These are phyloP conservation scores for Talaromyces verruculosus DNA, from an alignment of 2,329 filamentous ascomycete genomes.

Conservation along the genomic window DNA sequence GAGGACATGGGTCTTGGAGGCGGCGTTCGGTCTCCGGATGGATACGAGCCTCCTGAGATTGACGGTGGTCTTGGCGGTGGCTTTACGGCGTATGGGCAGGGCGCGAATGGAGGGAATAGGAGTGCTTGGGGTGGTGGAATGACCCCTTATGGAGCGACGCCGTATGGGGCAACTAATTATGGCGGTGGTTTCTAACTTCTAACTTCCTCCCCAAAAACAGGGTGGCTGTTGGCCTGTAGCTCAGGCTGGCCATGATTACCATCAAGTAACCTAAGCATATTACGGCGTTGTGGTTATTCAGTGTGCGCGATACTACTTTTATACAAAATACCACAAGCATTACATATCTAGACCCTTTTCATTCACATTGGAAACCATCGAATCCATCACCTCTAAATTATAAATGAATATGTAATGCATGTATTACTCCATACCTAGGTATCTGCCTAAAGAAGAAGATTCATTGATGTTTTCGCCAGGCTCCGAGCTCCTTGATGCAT, in stretches of 20 bases:
- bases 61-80: constrained; percentile 39
- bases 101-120: constrained; percentile 47
- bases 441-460: background rate
- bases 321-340: background rate
- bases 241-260: background rate
- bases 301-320: background rate
- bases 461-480: background rate
- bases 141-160: constrained; percentile 61
- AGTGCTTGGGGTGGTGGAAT: constrained; percentile 66
- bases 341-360: background rate
- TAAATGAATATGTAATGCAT: background rate
- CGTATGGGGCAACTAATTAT: constrained; percentile 54
- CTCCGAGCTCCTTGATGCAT: constrained; percentile 9
- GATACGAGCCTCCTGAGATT: constrained; percentile 46
- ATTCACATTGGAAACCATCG: too few species aligned
- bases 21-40: constrained; percentile 54
- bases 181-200: constrained; percentile 22
- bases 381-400: background rate
- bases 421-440: background rate
- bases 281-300: constrained; percentile 4
- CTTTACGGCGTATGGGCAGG: constrained; percentile 39
- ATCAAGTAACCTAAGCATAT: constrained; percentile 5
- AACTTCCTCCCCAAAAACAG: background rate
- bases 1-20: constrained; percentile 39
- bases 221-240: background rate